These are phyloP conservation scores for Mycotypha africana DNA, from an alignment of 371 early-diverging fungal species.

Conservation along the genomic window DNA sequence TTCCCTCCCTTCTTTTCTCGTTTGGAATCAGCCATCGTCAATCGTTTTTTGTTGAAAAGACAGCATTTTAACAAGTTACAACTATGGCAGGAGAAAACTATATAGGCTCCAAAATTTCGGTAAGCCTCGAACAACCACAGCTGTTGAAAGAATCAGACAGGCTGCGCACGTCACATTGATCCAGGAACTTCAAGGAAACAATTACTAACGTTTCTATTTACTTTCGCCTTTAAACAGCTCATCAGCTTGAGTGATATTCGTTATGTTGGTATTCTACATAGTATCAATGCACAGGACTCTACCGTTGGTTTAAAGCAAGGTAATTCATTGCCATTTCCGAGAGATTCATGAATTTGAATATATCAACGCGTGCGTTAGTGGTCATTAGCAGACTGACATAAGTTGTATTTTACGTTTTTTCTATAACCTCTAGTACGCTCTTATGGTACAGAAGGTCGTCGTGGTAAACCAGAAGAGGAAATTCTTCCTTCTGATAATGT, in stretches of 20 bases:
- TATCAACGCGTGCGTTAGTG: background rate
- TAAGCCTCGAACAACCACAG: conserved; percentile 10
- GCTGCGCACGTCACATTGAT: background rate
- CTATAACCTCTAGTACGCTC: conserved; percentile 56
- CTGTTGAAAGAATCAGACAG: background rate
- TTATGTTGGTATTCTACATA: conserved; percentile 86
- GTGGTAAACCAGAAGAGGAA: conserved; percentile 75
- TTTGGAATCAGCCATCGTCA: too few relatives aligned
- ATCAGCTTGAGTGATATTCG: conserved; percentile 90
- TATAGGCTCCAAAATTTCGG: conserved; percentile 72
- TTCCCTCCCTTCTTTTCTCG: too few relatives aligned
- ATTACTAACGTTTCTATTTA: background rate
- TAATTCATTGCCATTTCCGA: too few relatives aligned
- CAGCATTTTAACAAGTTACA: too few relatives aligned
- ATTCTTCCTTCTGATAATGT: conserved; percentile 79
- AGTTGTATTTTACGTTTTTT: background rate
- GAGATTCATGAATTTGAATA: too few relatives aligned
- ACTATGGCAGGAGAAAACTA: conserved; percentile 60
- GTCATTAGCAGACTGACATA: background rate
- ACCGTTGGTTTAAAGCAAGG: conserved; percentile 90
- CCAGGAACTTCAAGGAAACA: background rate
- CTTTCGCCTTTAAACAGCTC: conserved; percentile 34
- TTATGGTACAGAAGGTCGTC: conserved; percentile 82
- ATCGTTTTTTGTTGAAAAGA: too few relatives aligned
- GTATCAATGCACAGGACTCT: conserved; percentile 83